phyloP scores from a whole-genome alignment of 768 basidiomycete genomes.

The Rhodosporidiobolus odoratus region DNA sequence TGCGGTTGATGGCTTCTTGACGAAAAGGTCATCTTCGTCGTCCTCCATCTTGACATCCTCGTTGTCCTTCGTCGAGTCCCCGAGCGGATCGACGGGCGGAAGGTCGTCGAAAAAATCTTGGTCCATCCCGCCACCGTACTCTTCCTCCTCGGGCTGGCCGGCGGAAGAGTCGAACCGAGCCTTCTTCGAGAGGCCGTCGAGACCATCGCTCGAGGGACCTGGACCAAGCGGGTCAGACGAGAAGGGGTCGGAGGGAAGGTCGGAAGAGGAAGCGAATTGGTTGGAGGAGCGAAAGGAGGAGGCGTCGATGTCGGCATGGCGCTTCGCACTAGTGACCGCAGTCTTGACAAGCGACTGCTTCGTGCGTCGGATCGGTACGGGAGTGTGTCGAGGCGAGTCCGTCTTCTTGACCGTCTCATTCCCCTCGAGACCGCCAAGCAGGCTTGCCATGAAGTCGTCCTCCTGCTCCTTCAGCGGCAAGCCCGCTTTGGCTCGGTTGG shows the following conservation, averaged over 20 bases:
- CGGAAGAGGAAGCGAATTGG: conserved; percentile 17
- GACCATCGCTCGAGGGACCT: conserved; percentile 57
- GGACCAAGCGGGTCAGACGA: conserved; percentile 48
- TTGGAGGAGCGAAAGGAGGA: conserved; percentile 11
- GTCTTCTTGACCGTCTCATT: conserved; percentile 21
- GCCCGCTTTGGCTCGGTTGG: conserved; percentile 34
- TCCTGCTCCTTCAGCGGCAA: conserved; percentile 65
- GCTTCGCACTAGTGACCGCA: conserved; percentile 18
- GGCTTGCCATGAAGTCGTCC: conserved; percentile 76
- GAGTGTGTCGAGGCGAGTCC: conserved; percentile 7
- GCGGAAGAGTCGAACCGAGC: conserved; percentile 21
- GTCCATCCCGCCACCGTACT: conserved; percentile 20
- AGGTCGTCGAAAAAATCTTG: conserved; percentile 37
- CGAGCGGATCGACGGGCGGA: conserved; percentile 40
- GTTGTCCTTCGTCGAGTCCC: conserved; percentile 38
- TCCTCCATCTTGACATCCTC: conserved; percentile 40
- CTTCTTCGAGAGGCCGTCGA: conserved; percentile 39
- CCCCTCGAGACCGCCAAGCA: conserved; percentile 68
- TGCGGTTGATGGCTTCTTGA: conserved; percentile 37
- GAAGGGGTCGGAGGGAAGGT: conserved; percentile 43
- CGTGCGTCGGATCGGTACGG: neutral
- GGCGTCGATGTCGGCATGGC: conserved; percentile 20
- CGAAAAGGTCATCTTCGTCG: conserved; percentile 39
- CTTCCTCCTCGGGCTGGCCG: conserved; percentile 1
- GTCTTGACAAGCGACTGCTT: conserved; percentile 14